phyloP scores from a whole-genome alignment of 75 land plant species.

The Isoetes taiwanensis region DNA sequence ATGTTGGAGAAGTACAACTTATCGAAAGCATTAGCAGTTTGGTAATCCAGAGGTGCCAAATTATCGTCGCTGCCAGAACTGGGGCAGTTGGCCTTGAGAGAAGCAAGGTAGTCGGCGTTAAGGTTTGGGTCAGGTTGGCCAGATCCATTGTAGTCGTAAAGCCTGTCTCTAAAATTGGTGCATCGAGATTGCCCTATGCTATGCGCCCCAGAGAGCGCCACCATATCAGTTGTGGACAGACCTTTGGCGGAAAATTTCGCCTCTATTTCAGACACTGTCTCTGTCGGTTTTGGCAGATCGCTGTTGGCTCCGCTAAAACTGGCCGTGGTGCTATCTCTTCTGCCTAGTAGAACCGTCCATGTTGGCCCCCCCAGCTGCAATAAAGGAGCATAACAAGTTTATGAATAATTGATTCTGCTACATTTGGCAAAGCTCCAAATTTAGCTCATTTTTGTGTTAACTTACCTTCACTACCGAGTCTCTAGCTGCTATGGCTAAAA shows the following conservation, averaged over 20 bases:
- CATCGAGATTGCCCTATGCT: conserved; percentile 18
- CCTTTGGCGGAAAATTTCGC: conserved; percentile 6
- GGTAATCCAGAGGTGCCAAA: conserved; percentile 20
- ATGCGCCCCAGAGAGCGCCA: conserved; percentile 23
- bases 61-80: not conserved
- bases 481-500: conserved; percentile 1
- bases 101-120: not conserved
- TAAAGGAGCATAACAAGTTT: not conserved
- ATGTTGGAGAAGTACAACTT: conserved; percentile 19
- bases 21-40: conserved; percentile 28
- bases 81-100: conserved; percentile 2
- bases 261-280: conserved; percentile 4
- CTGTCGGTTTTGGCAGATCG: conserved; percentile 7
- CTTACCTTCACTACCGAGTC: conserved; percentile 6
- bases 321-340: conserved; percentile 16
- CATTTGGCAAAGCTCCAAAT: too few species aligned
- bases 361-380: conserved; percentile 7
- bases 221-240: not conserved
- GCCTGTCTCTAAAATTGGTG: conserved; percentile 12
- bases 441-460: too few species aligned
- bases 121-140: conserved; percentile 25
- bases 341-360: conserved; percentile 13
- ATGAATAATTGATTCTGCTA: too few species aligned
- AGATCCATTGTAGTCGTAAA: too few species aligned
- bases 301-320: conserved; percentile 9